A percentile compares a stretch with the other conserved stretches of the same genome.
These are phyloP conservation scores for Claviceps sp. DNA, from an alignment of 2,329 filamentous ascomycete species.

Conservation along the genomic window DNA sequence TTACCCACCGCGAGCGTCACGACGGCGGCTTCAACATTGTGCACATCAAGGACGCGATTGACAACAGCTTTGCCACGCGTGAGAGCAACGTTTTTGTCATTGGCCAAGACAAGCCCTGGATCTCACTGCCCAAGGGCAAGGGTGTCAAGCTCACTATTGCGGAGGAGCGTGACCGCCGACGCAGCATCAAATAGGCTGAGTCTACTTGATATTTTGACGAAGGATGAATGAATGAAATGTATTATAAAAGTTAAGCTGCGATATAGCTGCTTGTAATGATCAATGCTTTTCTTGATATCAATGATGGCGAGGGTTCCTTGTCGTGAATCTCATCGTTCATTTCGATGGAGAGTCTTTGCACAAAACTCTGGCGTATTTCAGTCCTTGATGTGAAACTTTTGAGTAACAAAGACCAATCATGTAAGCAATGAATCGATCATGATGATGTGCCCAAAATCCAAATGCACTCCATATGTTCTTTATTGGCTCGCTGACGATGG, in stretches of 20 bases:
- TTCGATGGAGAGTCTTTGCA: constrained; percentile 23
- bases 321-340: constrained; percentile 3
- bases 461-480: too few species aligned
- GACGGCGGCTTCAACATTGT: constrained; percentile 99
- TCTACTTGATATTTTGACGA: background rate
- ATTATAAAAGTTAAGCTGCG: constrained; percentile 7
- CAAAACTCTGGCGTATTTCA: constrained; percentile 15
- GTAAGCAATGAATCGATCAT: too few species aligned
- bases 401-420: constrained; percentile 21
- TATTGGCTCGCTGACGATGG: too few species aligned
- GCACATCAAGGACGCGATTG: constrained; percentile 99
- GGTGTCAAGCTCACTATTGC: constrained; percentile 99
- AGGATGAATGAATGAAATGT: background rate
- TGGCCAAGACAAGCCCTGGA: constrained; percentile 96
- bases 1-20: constrained; percentile 99
- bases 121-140: constrained; percentile 99
- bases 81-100: constrained; percentile 99
- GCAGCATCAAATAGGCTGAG: constrained; percentile 30
- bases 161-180: constrained; percentile 94
- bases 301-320: too few species aligned
- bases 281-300: too few species aligned
- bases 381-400: constrained; percentile 20
- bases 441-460: too few species aligned
- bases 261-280: too few species aligned
- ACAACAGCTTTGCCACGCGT: constrained; percentile 99